phyloP scores from a whole-genome alignment of 371 early-diverging fungal species.

The Blakeslea trispora region DNA sequence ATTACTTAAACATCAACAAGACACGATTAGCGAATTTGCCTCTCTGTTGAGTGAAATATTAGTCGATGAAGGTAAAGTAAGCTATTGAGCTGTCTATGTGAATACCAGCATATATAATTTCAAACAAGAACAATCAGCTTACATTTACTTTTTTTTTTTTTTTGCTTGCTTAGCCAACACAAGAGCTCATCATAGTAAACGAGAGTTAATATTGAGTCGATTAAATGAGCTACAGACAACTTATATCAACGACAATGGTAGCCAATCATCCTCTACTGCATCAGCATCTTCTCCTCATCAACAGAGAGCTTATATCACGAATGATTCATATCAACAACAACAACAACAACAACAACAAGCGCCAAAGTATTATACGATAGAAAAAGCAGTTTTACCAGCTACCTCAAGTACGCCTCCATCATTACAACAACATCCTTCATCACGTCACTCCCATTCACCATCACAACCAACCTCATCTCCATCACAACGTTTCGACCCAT shows the following conservation, averaged over 20 bases:
- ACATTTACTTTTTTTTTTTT: too few species aligned
- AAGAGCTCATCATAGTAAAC: neutral
- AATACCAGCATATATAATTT: too few species aligned
- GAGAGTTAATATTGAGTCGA: neutral
- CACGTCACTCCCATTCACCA: neutral
- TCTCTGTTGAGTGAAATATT: neutral
- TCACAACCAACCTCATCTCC: neutral
- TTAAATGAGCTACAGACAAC: constrained; percentile 1
- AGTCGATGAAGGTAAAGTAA: neutral
- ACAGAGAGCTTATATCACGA: neutral
- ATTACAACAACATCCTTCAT: neutral
- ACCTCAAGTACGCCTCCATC: too few species aligned
- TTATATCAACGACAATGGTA: neutral
- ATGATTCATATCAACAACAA: neutral
- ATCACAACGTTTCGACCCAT: neutral
- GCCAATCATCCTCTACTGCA: neutral
- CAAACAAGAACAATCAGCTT: too few species aligned
- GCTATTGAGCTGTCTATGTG: too few species aligned
- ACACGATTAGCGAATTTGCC: constrained; percentile 4
- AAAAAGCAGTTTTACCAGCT: neutral
- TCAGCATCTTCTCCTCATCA: neutral
- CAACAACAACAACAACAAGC: neutral
- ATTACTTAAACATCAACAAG: constrained; percentile 22
- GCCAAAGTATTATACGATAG: neutral
- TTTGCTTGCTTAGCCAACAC: neutral